Base-by-base conservation (phyloP, 768 basidiomycete genomes). In the Neoboletus subvelutipes region DNA sequence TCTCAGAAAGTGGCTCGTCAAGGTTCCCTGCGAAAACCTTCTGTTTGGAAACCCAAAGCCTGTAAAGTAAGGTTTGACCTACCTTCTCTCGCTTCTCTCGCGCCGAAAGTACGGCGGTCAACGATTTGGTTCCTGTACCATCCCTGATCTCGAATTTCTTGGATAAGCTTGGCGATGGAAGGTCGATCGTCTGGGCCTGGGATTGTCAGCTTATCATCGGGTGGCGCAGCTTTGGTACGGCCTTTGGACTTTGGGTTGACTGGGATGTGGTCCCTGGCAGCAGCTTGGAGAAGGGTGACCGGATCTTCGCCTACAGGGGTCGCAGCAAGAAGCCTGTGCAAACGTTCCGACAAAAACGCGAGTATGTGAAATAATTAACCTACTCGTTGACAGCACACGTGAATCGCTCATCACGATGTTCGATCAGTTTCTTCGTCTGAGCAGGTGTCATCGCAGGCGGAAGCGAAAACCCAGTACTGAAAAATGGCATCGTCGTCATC, bases 41-140 rank as follows among this genome's bases (percentile, higher is more conserved):
- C 15, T 12, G 29, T 39, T 36, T n/a, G 7, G 4, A 36, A 31
- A 15, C 15, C 31, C 11, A 8, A 24, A 18, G 12, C 22, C 7
- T 11, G 4, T 17, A 13, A 33, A 15, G 40, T 1, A 47, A 36
- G 2, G 7, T 47, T 22, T 5, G 37, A 50, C 59, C 9, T 50
- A 83, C 91, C 88, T 57, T 73, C 76, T 51, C 76, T 73, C 10
- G 80, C 81, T 24, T 74, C 74, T 62, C 79, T 84, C 3, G 80
- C 80, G 11, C 79, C 77, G 20, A 86, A 75, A 0, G 78, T 81
- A 45, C 81, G 78, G 37, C 80, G 77, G 54, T 83, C 75, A 5
- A 78, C 76, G 31, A 95, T 88, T 71, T 94, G 90, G 20, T 80
- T 80, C 49, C 75, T 74, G 68, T 90, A 94, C 85, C 88, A 88